A percentile compares a stretch with the other conserved stretches of the same genome.
Evolutionary conservation across 257 asterid genomes (phyloP).

Genomic region (Primulina huaijiensis): DNA sequence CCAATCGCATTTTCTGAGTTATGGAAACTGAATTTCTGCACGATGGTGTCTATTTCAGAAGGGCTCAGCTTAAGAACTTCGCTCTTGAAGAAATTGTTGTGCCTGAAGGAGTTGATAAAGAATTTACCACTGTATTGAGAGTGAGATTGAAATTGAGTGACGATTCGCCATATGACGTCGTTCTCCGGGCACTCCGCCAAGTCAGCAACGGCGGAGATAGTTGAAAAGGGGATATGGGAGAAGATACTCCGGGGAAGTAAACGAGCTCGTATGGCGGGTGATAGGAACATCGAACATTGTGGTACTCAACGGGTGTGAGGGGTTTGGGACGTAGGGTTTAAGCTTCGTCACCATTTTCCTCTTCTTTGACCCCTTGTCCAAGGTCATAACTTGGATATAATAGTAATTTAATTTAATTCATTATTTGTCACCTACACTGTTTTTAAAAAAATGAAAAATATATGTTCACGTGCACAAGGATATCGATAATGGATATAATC

Average conservation of each 20-base stretch:
- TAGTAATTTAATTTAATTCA: too few species aligned
- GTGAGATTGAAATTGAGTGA: conserved; percentile 36
- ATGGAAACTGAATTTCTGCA: conserved; percentile 31
- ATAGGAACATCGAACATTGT: conserved; percentile 41
- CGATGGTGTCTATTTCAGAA: conserved; percentile 44
- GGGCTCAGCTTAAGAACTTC: conserved; percentile 33
- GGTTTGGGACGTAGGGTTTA: conserved; percentile 29
- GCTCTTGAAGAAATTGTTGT: conserved; percentile 32
- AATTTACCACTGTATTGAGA: conserved; percentile 9
- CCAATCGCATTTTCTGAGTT: conserved; percentile 49
- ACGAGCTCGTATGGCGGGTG: conserved; percentile 30
- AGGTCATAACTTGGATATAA: too few species aligned
- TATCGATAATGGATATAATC: too few species aligned
- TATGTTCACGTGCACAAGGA: too few species aligned
- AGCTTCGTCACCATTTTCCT: conserved; percentile 26
- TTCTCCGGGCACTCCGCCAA: conserved; percentile 24
- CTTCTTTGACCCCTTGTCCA: neutral
- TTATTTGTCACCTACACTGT: too few species aligned
- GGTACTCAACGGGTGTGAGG: neutral
- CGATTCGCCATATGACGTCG: conserved; percentile 36
- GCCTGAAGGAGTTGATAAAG: conserved; percentile 27
- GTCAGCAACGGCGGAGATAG: conserved; percentile 35
- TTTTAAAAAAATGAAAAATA: too few species aligned
- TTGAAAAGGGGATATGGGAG: conserved; percentile 22
- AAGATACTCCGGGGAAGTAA: conserved; percentile 23